These are phyloP conservation scores for Penicillium roqueforti DNA, from an alignment of 495 filamentous ascomycete species.

Conservation along the genomic window DNA sequence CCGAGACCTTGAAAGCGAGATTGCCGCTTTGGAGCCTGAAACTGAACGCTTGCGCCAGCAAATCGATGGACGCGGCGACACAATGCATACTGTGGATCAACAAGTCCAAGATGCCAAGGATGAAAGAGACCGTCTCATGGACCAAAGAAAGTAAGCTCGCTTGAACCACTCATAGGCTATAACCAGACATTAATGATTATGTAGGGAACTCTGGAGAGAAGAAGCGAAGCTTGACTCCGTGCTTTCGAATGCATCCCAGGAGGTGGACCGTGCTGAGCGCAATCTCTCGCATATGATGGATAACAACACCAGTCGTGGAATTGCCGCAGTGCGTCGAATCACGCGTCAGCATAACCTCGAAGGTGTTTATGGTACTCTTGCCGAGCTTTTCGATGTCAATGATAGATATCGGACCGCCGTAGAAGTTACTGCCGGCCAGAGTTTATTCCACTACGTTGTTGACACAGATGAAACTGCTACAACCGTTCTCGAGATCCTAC, in stretches of 20 bases:
- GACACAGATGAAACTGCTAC: slow-evolving; percentile 89
- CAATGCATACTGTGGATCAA: slow-evolving; percentile 63
- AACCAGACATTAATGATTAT: slow-evolving; percentile 11
- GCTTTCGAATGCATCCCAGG: slow-evolving; percentile 65
- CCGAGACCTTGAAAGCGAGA: slow-evolving; percentile 63
- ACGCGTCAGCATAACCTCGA: slow-evolving; percentile 70
- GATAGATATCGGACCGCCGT: slow-evolving; percentile 87
- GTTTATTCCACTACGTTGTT: slow-evolving; percentile 94
- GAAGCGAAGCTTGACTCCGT: slow-evolving; percentile 79
- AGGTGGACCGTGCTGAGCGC: slow-evolving; percentile 71
- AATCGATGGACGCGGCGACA: slow-evolving; percentile 73
- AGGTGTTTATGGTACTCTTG: slow-evolving; percentile 89
- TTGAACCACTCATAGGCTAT: not conserved
- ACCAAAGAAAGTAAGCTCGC: slow-evolving; percentile 70
- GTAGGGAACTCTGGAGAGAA: slow-evolving; percentile 75
- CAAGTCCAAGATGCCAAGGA: slow-evolving; percentile 78
- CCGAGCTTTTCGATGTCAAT: slow-evolving; percentile 80
- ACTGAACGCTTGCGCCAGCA: slow-evolving; percentile 64
- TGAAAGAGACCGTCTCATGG: slow-evolving; percentile 69
- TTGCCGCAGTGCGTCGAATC: slow-evolving; percentile 75
- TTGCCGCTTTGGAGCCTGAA: slow-evolving; percentile 66
- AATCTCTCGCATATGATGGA: slow-evolving; percentile 84
- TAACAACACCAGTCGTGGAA: slow-evolving; percentile 73
- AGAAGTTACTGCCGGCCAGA: slow-evolving; percentile 87
- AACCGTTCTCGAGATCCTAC: slow-evolving; percentile 70